Evolutionary conservation across 148 eudicot species (phyloP), one percentile per base, ranked within the genome.

Genomic region (Arbutus unedo): DNA sequence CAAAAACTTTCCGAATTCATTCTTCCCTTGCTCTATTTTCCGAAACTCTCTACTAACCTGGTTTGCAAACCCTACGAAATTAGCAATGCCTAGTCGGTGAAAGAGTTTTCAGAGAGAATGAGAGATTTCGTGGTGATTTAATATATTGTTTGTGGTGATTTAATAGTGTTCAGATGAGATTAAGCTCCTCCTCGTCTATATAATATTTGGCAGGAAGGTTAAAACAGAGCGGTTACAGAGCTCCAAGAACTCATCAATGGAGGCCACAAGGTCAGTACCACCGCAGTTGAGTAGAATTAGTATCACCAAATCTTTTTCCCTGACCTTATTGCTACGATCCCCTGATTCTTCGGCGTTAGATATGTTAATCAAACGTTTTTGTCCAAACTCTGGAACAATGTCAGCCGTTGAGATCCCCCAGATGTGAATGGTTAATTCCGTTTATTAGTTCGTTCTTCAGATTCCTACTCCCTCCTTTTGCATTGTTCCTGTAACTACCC

Each of bases 191-290:
- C 8, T 31, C 38, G 38, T 31, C 38, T 31, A 31, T 31, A 31
- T n/a, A n/a, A n/a, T n/a, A n/a, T n/a, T 31, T 31, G 38, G 38
- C 87, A 87, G 89, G 80, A 82, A 68, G 62, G 81, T 7, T 23
- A 83, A 79, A 85, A 79, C 73, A 21, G 83, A 55, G 67, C 23
- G 82, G 85, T 85, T 89, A 66, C 88, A 83, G 88, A 87, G 85
- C 89, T 83, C 84, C 1, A 84, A 78, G 47, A 83, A 80, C 88
- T 85, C 90, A 84, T 79, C 90, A 84, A 89, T 87, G 91, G 90
- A 83, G 81, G 84, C 60, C 4, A 72, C 41, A 54, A 85, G 82
- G 91, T 89, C 67, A 57, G 83, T 82, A 62, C 21, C 11, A 41
- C 18, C 15, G 41, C 15, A 5, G 59, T 51, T 50, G 76, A 25